Conservation (phyloP, 2,329 filamentous ascomycete species). For the Phaeomoniella chlamydospora region DNA sequence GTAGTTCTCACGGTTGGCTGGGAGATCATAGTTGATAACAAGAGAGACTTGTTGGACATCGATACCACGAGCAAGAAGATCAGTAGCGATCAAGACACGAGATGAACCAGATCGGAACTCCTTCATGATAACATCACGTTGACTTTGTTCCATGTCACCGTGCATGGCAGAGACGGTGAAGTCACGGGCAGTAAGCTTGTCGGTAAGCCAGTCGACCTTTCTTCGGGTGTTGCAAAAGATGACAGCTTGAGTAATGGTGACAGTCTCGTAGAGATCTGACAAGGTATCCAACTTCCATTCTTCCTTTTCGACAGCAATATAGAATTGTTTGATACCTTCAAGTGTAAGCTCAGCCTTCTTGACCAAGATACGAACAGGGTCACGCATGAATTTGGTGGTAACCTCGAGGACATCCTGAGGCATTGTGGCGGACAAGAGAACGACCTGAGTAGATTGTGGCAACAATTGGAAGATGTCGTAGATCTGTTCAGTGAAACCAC, state of each 20-base stretch:
- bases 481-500: conserved; percentile 99
- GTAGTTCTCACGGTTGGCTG: conserved; percentile 99
- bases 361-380: conserved; percentile 96
- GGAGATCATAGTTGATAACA: conserved; percentile 99
- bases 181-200: conserved; percentile 96
- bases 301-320: conserved; percentile 99
- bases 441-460: conserved; percentile 94
- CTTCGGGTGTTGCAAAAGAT: conserved; percentile 99
- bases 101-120: conserved; percentile 98
- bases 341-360: conserved; percentile 99
- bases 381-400: conserved; percentile 99
- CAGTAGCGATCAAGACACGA: conserved; percentile 95
- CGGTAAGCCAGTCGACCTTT: conserved; percentile 99
- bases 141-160: conserved; percentile 95
- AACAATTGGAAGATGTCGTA: conserved; percentile 99
- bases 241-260: conserved; percentile 98
- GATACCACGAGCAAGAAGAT: conserved; percentile 96
- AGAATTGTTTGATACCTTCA: conserved; percentile 99
- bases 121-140: conserved; percentile 99
- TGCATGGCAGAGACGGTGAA: conserved; percentile 99
- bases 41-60: conserved; percentile 99
- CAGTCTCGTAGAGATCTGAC: conserved; percentile 96
- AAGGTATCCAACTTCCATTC: conserved; percentile 99
- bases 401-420: conserved; percentile 98
- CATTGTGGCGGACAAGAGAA: conserved; percentile 96